phyloP scores from a whole-genome alignment of 192 early-diverging fungal species.

The Bifiguratus adelaidae region DNA sequence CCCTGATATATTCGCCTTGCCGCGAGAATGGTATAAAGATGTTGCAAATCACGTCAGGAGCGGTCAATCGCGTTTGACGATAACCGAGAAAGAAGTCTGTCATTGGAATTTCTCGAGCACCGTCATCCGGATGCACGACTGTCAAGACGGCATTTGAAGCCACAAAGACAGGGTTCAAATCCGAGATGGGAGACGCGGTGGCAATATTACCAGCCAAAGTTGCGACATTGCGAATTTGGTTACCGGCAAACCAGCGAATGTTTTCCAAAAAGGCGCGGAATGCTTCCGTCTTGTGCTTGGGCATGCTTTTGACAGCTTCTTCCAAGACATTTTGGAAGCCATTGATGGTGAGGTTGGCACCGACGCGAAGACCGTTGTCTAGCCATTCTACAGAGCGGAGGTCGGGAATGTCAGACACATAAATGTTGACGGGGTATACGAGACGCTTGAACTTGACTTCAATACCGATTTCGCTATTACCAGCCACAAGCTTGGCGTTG shows the following conservation, averaged over 20 bases:
- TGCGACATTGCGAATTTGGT: slow-evolving; percentile 82
- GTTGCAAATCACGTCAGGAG: slow-evolving; percentile 53
- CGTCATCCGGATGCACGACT: slow-evolving; percentile 23
- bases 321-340: slow-evolving; percentile 39
- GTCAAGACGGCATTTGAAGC: slow-evolving; percentile 46
- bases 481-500: slow-evolving; percentile 61
- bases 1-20: slow-evolving; percentile 46
- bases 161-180: slow-evolving; percentile 79
- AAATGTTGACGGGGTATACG: slow-evolving; percentile 53
- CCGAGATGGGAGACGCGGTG: slow-evolving; percentile 84
- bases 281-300: slow-evolving; percentile 32
- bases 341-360: slow-evolving; percentile 58
- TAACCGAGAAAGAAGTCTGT: slow-evolving; percentile 77
- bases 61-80: slow-evolving; percentile 57
- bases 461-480: slow-evolving; percentile 79
- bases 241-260: slow-evolving; percentile 73
- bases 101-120: slow-evolving; percentile 41
- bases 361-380: slow-evolving; percentile 37
- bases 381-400: slow-evolving; percentile 34
- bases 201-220: slow-evolving; percentile 79
- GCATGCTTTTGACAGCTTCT: slow-evolving; percentile 21
- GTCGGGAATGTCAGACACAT: slow-evolving; percentile 57
- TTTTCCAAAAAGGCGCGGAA: slow-evolving; percentile 62
- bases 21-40: slow-evolving; percentile 55
- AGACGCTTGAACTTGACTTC: slow-evolving; percentile 68